These are phyloP conservation scores for Cyphellophora europaea DNA, from an alignment of 2,329 filamentous ascomycete genomes.

Conservation along the genomic window DNA sequence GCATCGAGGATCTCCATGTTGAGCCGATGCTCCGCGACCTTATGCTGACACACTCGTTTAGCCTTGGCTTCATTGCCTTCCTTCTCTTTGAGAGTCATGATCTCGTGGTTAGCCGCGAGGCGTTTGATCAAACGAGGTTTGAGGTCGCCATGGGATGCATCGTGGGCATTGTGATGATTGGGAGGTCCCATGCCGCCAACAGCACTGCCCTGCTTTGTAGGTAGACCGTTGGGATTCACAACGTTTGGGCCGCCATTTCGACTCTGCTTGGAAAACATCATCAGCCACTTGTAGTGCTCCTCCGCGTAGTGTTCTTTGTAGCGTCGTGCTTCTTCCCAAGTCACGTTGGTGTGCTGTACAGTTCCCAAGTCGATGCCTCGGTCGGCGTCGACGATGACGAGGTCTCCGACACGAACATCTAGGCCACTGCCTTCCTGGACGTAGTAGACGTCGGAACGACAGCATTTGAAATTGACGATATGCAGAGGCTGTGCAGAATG, in stretches of 20 bases:
- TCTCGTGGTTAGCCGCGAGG: slow-evolving; percentile 82
- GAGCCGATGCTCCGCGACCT: slow-evolving; percentile 85
- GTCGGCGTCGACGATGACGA: slow-evolving; percentile 96
- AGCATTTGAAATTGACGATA: slow-evolving; percentile 94
- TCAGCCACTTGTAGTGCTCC: slow-evolving; percentile 95
- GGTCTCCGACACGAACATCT: slow-evolving; percentile 78
- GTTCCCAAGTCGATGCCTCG: slow-evolving; percentile 92
- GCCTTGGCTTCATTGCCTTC: slow-evolving; percentile 97
- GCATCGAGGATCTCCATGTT: slow-evolving; percentile 99
- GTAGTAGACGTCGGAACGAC: slow-evolving; percentile 90
- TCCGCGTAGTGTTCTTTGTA: slow-evolving; percentile 85
- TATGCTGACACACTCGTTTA: slow-evolving; percentile 92
- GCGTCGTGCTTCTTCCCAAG: slow-evolving; percentile 78
- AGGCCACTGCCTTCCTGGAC: slow-evolving; percentile 92
- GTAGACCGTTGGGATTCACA: slow-evolving; percentile 41
- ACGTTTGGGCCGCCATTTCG: slow-evolving; percentile 33
- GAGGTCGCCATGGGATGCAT: slow-evolving; percentile 63
- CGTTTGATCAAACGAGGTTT: slow-evolving; percentile 97
- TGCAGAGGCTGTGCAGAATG: slow-evolving; percentile 62
- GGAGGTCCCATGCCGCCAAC: slow-evolving; percentile 71
- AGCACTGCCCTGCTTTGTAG: slow-evolving; percentile 58
- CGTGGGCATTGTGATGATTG: slow-evolving; percentile 63
- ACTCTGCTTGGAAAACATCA: slow-evolving; percentile 89
- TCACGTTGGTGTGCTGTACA: slow-evolving; percentile 78
- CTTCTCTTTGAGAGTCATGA: slow-evolving; percentile 81